phyloP scores from a whole-genome alignment of 306 rosid species.

The Vigna angularis region DNA sequence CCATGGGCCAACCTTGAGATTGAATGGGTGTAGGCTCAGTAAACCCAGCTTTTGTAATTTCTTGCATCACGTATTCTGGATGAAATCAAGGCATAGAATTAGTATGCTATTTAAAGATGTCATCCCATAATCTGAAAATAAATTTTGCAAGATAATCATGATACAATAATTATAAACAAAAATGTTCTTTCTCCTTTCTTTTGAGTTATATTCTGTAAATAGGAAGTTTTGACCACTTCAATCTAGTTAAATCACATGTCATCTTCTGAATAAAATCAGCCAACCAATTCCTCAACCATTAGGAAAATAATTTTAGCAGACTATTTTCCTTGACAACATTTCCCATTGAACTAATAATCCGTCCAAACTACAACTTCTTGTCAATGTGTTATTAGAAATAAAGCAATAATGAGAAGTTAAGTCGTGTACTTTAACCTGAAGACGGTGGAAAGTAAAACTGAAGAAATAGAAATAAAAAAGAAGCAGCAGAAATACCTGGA shows the following conservation, averaged over 20 bases:
- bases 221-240: not conserved
- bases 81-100: conserved; percentile 35
- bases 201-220: not conserved
- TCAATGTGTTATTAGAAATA: not conserved
- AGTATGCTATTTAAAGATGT: conserved; percentile 2
- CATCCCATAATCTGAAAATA: conserved; percentile 1
- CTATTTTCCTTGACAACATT: not conserved
- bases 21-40: conserved; percentile 97
- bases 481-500: conserved; percentile 67
- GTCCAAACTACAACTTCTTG: not conserved
- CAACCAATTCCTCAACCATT: conserved; percentile 16
- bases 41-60: conserved; percentile 88
- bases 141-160: conserved; percentile 7
- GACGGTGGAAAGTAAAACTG: not conserved
- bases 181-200: conserved; percentile 3
- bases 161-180: conserved; percentile 14
- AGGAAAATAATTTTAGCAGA: not conserved
- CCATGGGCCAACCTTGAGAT: conserved; percentile 99
- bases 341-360: not conserved
- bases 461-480: not conserved
- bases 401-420: conserved; percentile 23
- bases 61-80: conserved; percentile 89
- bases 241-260: not conserved
- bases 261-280: conserved; percentile 6
- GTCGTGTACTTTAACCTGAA: conserved; percentile 1